Base-by-base conservation (phyloP, 805 yeast species). In the Nakazawaea populi region DNA sequence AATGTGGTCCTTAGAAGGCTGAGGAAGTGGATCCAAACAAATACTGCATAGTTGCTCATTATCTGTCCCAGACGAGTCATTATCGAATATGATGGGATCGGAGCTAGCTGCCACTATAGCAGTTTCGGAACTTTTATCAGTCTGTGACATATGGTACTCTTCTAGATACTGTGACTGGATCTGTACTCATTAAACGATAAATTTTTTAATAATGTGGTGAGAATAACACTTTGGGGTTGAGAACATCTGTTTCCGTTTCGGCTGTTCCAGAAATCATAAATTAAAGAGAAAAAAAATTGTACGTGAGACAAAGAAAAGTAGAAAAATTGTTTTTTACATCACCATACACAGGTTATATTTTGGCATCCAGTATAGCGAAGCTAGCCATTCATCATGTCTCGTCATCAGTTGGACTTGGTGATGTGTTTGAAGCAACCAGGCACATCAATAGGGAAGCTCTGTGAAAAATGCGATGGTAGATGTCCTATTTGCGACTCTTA, bases 401-500 rank as follows among this genome's bases (percentile, higher is more conserved):
- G 94, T 49, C 96, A 90, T 66, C 96, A 90, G 66, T 81, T 83
- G 47, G 97, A 91, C 62, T 74, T 90, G 29, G 78, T 87, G 2
- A 82, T 85, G 71, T 91, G 98, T 62, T 71, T 87, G 76, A 87
- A 85, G 62, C 94, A 82, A 58, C 89, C 96, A 1, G 97, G 97
- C 0, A 76, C 82, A 0, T 67, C 71, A 14, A 64, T 79, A 4
- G 98, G 96, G 1, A 69, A 74, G 47, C 71, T 91, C 3, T 91
- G 98, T 60, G 82, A 80, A 34, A 87, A 78, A 63, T 91, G 98
- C 64, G 97, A 91, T 62, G 97, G 97, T 1, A 76, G 82, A 56
- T 91, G 98, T 60, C 97, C 97, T 3, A 73, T 82, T 3, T 91
- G 98, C 65, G 97, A 90, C 61, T 86, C 96, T 1, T 79, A 76